Evolutionary conservation across 805 yeast species (phyloP), one percentile per base, ranked within the genome.

Genomic region (Candida succiphila): DNA sequence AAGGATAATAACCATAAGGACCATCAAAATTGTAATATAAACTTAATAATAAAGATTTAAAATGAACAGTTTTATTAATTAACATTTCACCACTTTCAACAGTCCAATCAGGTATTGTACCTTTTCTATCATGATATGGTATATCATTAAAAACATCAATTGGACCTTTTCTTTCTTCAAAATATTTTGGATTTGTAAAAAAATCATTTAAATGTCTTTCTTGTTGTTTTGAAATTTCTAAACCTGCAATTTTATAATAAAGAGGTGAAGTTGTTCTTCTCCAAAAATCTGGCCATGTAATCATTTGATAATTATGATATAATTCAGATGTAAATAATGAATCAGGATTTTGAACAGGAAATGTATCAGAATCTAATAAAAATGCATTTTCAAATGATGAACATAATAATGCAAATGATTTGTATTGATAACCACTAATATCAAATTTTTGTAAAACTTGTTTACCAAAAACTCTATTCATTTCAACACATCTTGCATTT

Each of bases 221-320:
- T 31, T 52, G 53, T 21, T 41, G 34, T 30, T 49, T 45, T 20
- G 70, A 66, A 2, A 75, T 59, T 32, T 58, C 43, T 12, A 75
- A 60, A 2, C 75, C 82, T 0, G 84, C 84, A 42, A 85, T 75
- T 21, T 72, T 69, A 54, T 80, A 85, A 46, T 69, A 79, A 25
- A 60, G 58, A 5, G 95, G 94, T 1, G 83, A 72, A 1, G 88
- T 82, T 6, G 88, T 75, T 42, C 95, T 67, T 53, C 78, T 72
- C 95, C 95, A 85, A 53, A 77, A 85, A 55, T 85, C 95, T 2
- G 94, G 94, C 89, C 94, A 85, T 18, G 75, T 52, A 18, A 77
- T 56, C 51, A 73, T 56, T 37, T 78, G 73, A 37, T 63, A 57
- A 10, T 64, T 51, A 14, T 47, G 40, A 55, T 70, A 84, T 1